Percentiles rank a stretch among this genome's conserved stretches.
Evolutionary conservation across 768 basidiomycete species (phyloP).

Genomic region (Collybia sordida): DNA sequence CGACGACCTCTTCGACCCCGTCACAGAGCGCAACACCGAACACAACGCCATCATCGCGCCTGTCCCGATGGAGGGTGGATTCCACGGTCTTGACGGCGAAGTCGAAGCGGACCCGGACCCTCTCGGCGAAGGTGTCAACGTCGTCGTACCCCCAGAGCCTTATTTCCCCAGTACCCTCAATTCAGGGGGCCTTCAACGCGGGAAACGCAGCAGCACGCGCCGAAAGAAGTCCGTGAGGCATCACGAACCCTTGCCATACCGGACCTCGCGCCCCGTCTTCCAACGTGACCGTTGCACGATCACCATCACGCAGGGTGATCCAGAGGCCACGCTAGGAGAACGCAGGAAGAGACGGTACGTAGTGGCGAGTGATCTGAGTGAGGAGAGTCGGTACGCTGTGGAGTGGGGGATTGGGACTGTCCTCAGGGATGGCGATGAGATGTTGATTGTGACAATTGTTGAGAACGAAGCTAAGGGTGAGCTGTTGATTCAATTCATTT

Average conservation of each 20-base stretch:
- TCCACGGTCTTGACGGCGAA: conserved; percentile 49
- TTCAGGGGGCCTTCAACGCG: conserved; percentile 33
- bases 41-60: conserved; percentile 62
- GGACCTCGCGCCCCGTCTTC: conserved; percentile 79
- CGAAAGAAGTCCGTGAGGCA: conserved; percentile 57
- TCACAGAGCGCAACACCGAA: conserved; percentile 89
- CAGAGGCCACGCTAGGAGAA: conserved; percentile 50
- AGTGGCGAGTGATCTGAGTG: conserved; percentile 92
- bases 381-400: conserved; percentile 92
- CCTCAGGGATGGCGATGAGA: conserved; percentile 89
- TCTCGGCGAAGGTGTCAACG: conserved; percentile 89
- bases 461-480: conserved; percentile 90
- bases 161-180: conserved; percentile 79
- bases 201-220: conserved; percentile 47
- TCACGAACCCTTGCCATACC: conserved; percentile 63
- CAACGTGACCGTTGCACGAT: conserved; percentile 93
- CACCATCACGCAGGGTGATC: conserved; percentile 83
- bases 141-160: conserved; percentile 80
- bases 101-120: conserved; percentile 72
- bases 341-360: conserved; percentile 73
- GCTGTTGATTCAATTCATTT: conserved; percentile 19
- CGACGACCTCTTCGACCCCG: conserved; percentile 66
- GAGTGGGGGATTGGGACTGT: conserved; percentile 99
- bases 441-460: conserved; percentile 87
- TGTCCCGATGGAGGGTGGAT: conserved; percentile 20